Base-by-base conservation (phyloP, 2,329 filamentous ascomycete genomes). In the Calonectria honghensis region DNA sequence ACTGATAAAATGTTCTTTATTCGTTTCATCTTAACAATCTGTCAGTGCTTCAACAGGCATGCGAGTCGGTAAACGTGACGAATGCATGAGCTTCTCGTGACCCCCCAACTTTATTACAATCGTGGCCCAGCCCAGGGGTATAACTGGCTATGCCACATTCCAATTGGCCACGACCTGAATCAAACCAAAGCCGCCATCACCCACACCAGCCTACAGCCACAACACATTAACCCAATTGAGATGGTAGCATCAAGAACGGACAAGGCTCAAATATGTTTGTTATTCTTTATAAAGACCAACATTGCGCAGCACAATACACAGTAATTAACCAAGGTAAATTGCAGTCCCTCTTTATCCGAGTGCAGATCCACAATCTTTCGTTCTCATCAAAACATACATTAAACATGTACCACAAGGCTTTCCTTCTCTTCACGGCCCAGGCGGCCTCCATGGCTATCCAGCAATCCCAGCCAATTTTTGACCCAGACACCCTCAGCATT, bases 381-480 rank as follows among this genome's bases (percentile, higher is more conserved):
- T 37, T 59, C 32, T 24, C 7, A 2, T 27, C 20, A 11, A 37
- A 3, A 37, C 54, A 13, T 27, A 59, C 35, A n/a, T 59, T 24
- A 4, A 59, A 6, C 32, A 59, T 59, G 54, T 20, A 59, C 20
- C 13, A 32, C 20, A 59, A 59, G 32, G 4, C n/a, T 14, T 59
- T 59, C 11, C 13, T 59, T 37, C 54, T 59, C 32, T 59, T 59
- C 18, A 35, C 31, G n/a, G 54, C 31, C 20, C 54, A 59, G 10
- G 54, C 31, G 54, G 32, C n/a, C n/a, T 35, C 54, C 7, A 37
- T 59, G 32, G 54, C 54, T 9, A 59, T 59, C 20, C 54, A 59
- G 20, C 54, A 59, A 14, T 59, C 54, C 7, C 16, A 24, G 20
- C 54, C 54, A 3, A n/a, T 16, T 13, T 24, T 59, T 7, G 32